These are phyloP conservation scores for Borealophlyctis nickersoniae DNA, from an alignment of 192 early-diverging fungal genomes.

Conservation along the genomic window DNA sequence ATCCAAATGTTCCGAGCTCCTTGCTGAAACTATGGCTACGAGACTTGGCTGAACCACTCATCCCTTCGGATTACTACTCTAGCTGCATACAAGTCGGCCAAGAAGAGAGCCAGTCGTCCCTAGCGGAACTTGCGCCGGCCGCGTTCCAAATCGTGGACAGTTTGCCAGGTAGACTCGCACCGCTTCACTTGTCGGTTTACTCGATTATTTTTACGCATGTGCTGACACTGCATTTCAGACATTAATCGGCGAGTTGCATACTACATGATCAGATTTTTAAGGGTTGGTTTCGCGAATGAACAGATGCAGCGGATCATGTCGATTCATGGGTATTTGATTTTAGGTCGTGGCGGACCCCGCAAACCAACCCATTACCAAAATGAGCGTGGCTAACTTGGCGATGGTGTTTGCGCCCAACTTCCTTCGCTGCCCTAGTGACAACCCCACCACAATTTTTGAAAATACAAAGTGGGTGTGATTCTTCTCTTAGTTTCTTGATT, in stretches of 20 bases:
- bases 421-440: slow-evolving; percentile 75
- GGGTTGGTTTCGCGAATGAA: slow-evolving; percentile 46
- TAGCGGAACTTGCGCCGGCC: slow-evolving; percentile 42
- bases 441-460: slow-evolving; percentile 55
- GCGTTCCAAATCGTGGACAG: slow-evolving; percentile 32
- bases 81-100: slow-evolving; percentile 67
- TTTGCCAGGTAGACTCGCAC: slow-evolving; percentile 25
- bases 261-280: slow-evolving; percentile 80
- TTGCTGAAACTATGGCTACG: slow-evolving; percentile 92
- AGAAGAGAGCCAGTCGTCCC: slow-evolving; percentile 48
- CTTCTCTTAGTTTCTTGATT: background rate
- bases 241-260: slow-evolving; percentile 68
- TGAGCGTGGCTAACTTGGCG: slow-evolving; percentile 86
- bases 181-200: background rate
- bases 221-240: slow-evolving; percentile 27
- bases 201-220: background rate
- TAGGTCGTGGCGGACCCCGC: slow-evolving; percentile 69
- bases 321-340: too few relatives aligned
- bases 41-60: slow-evolving; percentile 87
- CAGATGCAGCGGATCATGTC: background rate
- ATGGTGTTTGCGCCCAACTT: slow-evolving; percentile 97
- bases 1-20: slow-evolving; percentile 90
- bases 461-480: slow-evolving; percentile 49
- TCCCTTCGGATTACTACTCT: slow-evolving; percentile 75
- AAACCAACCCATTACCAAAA: slow-evolving; percentile 79